Conservation (phyloP, 345 rosid genomes). For the Camelina sativa region DNA sequence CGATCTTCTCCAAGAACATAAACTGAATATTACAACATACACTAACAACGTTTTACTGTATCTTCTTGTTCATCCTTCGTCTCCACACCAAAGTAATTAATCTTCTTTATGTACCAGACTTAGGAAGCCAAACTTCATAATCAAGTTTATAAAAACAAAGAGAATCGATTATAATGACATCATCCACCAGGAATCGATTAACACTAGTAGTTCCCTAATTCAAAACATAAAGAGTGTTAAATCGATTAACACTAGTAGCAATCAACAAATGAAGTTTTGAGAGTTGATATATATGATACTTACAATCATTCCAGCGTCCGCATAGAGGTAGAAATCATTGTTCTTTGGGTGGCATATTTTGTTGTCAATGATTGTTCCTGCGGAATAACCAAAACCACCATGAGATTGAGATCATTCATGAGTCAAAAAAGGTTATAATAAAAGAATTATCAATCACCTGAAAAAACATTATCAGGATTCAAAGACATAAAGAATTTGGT, state of each 20-base stretch:
- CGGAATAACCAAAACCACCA: conserved; percentile 7
- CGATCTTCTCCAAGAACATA: no score
- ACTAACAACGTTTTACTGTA: no score
- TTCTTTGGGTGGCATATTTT: conserved; percentile 45
- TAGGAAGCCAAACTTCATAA: no score
- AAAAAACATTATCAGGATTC: conserved; percentile 78
- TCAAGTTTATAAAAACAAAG: no score
- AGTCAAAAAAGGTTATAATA: not conserved
- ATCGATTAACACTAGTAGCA: conserved; percentile 7
- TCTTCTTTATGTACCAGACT: no score
- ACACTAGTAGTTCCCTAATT: conserved; percentile 43
- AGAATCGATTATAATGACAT: no score
- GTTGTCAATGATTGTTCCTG: conserved; percentile 46
- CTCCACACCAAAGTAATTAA: no score
- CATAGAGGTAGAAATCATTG: conserved; percentile 47
- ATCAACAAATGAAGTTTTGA: not conserved
- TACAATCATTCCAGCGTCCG: conserved; percentile 48
- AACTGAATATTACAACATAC: no score
- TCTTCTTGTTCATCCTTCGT: no score
- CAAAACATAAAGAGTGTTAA: conserved; percentile 16
- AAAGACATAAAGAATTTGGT: conserved; percentile 73
- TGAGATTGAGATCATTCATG: not conserved
- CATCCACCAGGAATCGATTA: no score
- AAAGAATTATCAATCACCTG: conserved; percentile 55
- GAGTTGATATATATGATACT: conserved; percentile 19